Evolutionary conservation across 441 rosid species (phyloP).

Genomic region (Syzygium syzygioides): DNA sequence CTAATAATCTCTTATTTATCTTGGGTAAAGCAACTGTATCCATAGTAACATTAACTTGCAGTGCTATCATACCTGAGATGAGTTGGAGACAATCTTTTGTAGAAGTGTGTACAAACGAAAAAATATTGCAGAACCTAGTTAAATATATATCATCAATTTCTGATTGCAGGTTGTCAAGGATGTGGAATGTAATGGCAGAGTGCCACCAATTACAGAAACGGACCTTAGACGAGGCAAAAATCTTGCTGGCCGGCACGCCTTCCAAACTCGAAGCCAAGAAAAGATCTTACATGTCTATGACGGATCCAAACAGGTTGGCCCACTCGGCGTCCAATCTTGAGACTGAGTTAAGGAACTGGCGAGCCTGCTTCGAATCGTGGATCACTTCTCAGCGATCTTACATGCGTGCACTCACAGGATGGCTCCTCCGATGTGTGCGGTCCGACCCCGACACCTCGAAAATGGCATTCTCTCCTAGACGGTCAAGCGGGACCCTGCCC

Average conservation of each 20-base stretch:
- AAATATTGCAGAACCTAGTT: neutral
- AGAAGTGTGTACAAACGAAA: neutral
- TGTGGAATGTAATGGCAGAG: conserved; percentile 98
- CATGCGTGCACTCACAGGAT: conserved; percentile 68
- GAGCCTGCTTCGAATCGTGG: conserved; percentile 83
- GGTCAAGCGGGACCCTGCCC: conserved; percentile 62
- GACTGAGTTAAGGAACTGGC: conserved; percentile 83
- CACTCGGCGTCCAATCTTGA: conserved; percentile 75
- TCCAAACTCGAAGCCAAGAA: conserved; percentile 59
- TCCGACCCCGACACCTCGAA: conserved; percentile 63
- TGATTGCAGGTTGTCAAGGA: conserved; percentile 56
- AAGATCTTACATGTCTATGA: conserved; percentile 39
- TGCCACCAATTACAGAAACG: conserved; percentile 80
- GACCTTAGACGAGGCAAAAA: conserved; percentile 87
- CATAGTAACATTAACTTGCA: neutral
- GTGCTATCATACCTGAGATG: neutral
- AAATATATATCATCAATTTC: neutral
- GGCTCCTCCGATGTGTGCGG: conserved; percentile 79
- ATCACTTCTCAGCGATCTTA: conserved; percentile 86
- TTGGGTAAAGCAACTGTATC: neutral
- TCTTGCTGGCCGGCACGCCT: conserved; percentile 73
- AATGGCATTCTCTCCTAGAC: conserved; percentile 39
- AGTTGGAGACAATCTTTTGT: neutral
- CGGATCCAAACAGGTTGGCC: conserved; percentile 70
- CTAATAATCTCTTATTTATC: neutral